Conservation (phyloP, 2,329 filamentous ascomycete genomes). For the Lojkania enalia region DNA sequence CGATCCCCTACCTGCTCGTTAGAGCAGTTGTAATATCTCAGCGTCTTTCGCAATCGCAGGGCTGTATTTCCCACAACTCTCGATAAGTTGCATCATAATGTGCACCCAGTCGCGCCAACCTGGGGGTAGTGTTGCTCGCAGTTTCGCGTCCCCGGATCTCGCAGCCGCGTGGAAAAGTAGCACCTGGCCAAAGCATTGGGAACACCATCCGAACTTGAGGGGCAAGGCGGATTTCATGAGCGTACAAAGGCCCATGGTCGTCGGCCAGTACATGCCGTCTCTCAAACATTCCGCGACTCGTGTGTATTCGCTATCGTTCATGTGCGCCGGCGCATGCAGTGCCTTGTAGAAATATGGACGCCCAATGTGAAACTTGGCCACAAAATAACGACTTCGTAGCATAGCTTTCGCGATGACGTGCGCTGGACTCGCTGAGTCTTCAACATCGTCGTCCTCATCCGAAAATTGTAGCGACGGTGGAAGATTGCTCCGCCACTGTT, state of each 20-base stretch:
- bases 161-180: conserved; percentile 39
- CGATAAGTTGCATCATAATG: conserved; percentile 42
- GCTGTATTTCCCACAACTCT: conserved; percentile 36
- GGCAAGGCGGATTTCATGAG: conserved; percentile 42
- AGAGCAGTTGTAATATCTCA: conserved; percentile 38
- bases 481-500: conserved; percentile 59
- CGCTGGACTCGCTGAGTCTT: conserved; percentile 36
- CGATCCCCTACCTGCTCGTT: no score
- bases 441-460: conserved; percentile 34
- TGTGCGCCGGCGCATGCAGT: conserved; percentile 34
- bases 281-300: conserved; percentile 34
- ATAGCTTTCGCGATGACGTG: conserved; percentile 46
- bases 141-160: conserved; percentile 29
- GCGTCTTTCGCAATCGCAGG: conserved; percentile 42
- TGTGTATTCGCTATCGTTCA: conserved; percentile 36
- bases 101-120: conserved; percentile 43
- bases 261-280: conserved; percentile 44
- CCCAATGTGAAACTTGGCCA: conserved; percentile 44
- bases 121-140: conserved; percentile 36
- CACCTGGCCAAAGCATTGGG: conserved; percentile 44
- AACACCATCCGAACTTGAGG: conserved; percentile 45
- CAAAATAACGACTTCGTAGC: conserved; percentile 43
- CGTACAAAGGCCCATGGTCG: conserved; percentile 41
- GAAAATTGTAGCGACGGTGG: conserved; percentile 53
- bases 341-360: conserved; percentile 45